Conservation (phyloP, 345 rosid genomes). For the Salix brachista region DNA sequence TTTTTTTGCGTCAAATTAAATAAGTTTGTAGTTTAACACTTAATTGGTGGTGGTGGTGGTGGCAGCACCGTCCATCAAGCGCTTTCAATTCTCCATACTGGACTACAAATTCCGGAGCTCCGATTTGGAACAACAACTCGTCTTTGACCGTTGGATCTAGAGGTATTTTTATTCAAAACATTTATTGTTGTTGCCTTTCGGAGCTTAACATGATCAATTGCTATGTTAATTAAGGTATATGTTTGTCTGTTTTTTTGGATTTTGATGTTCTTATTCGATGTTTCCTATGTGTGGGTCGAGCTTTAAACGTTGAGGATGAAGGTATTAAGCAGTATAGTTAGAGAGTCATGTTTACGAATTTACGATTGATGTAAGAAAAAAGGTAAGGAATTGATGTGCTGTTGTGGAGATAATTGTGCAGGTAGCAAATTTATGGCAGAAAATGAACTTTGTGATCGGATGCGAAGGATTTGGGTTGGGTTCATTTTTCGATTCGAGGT, state of each 20-base stretch:
- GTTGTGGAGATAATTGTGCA: not conserved
- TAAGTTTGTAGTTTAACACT: not conserved
- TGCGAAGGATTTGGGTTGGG: not conserved
- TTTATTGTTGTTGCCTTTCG: not conserved
- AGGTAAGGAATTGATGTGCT: not conserved
- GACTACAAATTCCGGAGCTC: conserved; percentile 82
- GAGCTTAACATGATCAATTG: not conserved
- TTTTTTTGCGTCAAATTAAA: not conserved
- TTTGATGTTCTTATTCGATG: not conserved
- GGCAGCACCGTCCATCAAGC: conserved; percentile 68
- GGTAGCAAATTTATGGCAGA: not conserved
- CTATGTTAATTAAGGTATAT: not conserved
- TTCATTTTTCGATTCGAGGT: not conserved
- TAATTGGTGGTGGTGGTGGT: not conserved
- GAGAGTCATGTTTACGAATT: not conserved
- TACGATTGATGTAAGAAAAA: not conserved
- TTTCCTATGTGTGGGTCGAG: not conserved
- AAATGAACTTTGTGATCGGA: not conserved
- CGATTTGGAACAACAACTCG: conserved; percentile 74
- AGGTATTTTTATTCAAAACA: conserved; percentile 37
- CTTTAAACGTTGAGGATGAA: not conserved
- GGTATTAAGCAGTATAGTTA: not conserved
- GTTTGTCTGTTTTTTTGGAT: not conserved
- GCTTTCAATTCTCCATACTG: conserved; percentile 56
- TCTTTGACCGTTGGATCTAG: conserved; percentile 76